phyloP scores from a whole-genome alignment of 176 grass and related monocot genomes.

The Ensete glaucum region DNA sequence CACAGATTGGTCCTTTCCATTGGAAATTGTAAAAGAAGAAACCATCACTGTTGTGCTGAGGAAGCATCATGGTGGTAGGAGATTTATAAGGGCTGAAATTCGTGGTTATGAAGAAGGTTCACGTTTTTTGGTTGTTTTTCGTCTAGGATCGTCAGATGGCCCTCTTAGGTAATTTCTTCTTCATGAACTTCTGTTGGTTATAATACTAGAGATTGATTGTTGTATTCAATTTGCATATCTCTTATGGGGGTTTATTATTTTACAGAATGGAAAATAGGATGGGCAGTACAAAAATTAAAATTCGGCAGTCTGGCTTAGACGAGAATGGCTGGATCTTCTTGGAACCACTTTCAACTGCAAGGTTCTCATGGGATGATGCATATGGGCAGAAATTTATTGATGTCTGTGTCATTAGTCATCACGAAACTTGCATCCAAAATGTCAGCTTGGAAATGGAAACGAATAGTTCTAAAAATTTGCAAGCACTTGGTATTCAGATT shows the following conservation, averaged over 20 bases:
- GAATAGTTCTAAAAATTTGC: conserved; percentile 38
- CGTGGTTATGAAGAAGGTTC: conserved; percentile 94
- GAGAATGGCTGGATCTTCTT: conserved; percentile 65
- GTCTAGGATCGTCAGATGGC: conserved; percentile 56
- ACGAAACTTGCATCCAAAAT: conserved; percentile 35
- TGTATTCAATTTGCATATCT: conserved; percentile 7
- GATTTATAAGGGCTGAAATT: conserved; percentile 78
- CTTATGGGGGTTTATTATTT: conserved; percentile 14
- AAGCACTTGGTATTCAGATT: conserved; percentile 48
- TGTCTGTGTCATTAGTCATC: conserved; percentile 41
- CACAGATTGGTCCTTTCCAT: conserved; percentile 75
- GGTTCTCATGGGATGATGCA: conserved; percentile 77
- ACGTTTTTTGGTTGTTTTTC: conserved; percentile 81
- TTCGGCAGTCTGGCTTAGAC: conserved; percentile 52
- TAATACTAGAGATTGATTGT: background rate
- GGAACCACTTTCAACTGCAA: conserved; percentile 61
- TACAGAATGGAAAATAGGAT: conserved; percentile 85
- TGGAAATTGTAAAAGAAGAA: conserved; percentile 92
- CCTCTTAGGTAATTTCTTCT: conserved; percentile 58
- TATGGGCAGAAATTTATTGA: conserved; percentile 69
- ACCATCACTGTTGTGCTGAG: conserved; percentile 71
- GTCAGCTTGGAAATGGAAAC: conserved; percentile 54
- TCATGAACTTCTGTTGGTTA: conserved; percentile 13
- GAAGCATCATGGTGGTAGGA: conserved; percentile 59
- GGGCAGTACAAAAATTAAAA: conserved; percentile 27